A percentile compares a stretch with the other conserved stretches of the same genome.
These are phyloP conservation scores for Wickerhamomyces subpelliculosus DNA, from an alignment of 805 yeast genomes.

Conservation along the genomic window DNA sequence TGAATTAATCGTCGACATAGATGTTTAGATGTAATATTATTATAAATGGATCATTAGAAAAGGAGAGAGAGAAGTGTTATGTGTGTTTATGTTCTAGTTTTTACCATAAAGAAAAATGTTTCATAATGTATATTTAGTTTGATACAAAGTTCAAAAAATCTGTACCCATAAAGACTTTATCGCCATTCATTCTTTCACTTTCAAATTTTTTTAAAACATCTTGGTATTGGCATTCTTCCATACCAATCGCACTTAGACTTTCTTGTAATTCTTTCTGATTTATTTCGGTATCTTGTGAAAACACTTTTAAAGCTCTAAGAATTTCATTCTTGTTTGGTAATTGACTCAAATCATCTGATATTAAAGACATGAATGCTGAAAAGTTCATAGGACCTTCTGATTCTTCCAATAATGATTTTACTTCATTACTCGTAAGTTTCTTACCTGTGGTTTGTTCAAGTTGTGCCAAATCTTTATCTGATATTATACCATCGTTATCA, in stretches of 20 bases:
- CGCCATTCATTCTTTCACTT: conserved; percentile 48
- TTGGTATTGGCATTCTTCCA: conserved; percentile 37
- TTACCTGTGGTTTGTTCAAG: conserved; percentile 49
- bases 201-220: conserved; percentile 48
- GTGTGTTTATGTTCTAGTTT: too few species aligned
- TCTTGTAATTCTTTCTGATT: conserved; percentile 42
- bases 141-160: conserved; percentile 46
- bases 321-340: conserved; percentile 49
- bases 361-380: conserved; percentile 55
- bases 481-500: conserved; percentile 66
- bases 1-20: conserved; percentile 82
- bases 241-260: conserved; percentile 39
- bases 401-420: conserved; percentile 41
- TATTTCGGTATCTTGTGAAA: conserved; percentile 37
- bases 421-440: conserved; percentile 31
- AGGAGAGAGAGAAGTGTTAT: background rate
- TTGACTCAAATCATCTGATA: conserved; percentile 48
- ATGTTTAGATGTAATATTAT: conserved; percentile 26
- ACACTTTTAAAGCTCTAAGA: conserved; percentile 50
- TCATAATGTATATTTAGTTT: conserved; percentile 1
- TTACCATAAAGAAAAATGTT: background rate
- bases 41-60: background rate
- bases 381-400: conserved; percentile 38
- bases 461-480: conserved; percentile 46
- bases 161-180: conserved; percentile 50